phyloP scores from a whole-genome alignment of 441 rosid genomes.

The Populus hybrid region DNA sequence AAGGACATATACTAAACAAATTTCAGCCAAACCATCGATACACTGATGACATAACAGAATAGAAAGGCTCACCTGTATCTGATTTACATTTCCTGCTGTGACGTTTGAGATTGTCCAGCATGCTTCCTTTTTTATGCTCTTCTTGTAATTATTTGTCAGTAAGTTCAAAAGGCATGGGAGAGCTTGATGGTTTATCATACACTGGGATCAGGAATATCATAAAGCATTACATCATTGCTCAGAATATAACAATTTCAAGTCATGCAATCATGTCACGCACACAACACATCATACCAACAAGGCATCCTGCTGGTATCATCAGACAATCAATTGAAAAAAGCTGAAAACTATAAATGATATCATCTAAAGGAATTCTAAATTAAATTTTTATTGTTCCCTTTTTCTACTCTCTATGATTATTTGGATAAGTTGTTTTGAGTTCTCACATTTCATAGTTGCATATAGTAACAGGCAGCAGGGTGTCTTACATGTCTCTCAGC shows the following conservation, averaged over 20 bases:
- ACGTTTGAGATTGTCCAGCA: slow-evolving; percentile 94
- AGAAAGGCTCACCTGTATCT: slow-evolving; percentile 57
- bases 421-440: no score
- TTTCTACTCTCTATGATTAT: no score
- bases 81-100: slow-evolving; percentile 79
- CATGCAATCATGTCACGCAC: background rate
- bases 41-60: slow-evolving; percentile 10
- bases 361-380: no score
- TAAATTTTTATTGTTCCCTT: no score
- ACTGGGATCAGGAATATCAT: slow-evolving; percentile 19
- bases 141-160: slow-evolving; percentile 54
- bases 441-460: no score
- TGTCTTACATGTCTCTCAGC: no score
- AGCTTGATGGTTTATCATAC: slow-evolving; percentile 54
- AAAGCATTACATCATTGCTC: background rate
- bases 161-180: slow-evolving; percentile 64
- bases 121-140: slow-evolving; percentile 83
- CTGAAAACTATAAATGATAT: no score
- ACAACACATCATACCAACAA: no score
- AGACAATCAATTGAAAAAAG: no score
- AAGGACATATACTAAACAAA: no score
- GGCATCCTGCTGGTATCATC: no score
- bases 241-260: background rate
- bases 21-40: slow-evolving; percentile 24
- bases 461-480: no score